These are phyloP conservation scores for Penicillium sp. DNA, from an alignment of 2,329 filamentous ascomycete genomes.

Conservation along the genomic window DNA sequence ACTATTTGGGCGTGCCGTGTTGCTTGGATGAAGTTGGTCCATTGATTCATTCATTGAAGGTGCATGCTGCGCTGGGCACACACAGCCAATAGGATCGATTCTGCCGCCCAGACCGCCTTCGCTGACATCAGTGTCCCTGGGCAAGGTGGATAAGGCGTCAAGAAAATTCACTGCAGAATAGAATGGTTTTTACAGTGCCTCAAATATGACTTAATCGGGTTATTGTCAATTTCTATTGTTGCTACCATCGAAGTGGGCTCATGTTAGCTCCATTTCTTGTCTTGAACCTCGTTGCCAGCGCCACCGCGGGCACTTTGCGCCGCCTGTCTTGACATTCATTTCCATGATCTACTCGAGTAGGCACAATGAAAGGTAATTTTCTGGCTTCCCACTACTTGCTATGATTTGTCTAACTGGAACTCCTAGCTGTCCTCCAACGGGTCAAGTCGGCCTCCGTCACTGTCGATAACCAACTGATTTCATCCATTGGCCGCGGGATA, in stretches of 20 bases:
- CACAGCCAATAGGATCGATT: neutral
- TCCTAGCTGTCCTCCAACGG: slow-evolving; percentile 54
- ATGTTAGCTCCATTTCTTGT: neutral
- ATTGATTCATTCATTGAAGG: neutral
- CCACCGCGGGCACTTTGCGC: neutral
- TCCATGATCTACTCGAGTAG: neutral
- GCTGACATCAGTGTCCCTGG: neutral
- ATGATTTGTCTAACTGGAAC: neutral
- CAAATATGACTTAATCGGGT: neutral
- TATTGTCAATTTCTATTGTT: neutral
- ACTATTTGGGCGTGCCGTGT: neutral
- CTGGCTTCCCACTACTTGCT: neutral
- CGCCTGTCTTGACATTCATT: neutral
- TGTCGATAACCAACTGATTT: slow-evolving; percentile 85
- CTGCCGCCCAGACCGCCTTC: neutral
- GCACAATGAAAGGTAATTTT: slow-evolving; percentile 14
- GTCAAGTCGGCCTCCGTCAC: slow-evolving; percentile 94
- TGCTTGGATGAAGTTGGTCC: neutral
- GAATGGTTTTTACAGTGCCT: neutral
- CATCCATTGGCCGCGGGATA: slow-evolving; percentile 83
- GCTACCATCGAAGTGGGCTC: neutral
- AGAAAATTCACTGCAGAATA: neutral
- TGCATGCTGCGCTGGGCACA: neutral
- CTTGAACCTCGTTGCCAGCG: neutral
- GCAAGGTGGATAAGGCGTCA: too few species aligned